Evolutionary conservation across 2,329 filamentous ascomycete species (phyloP).

Genomic region (Trichoderma arundinaceum): DNA sequence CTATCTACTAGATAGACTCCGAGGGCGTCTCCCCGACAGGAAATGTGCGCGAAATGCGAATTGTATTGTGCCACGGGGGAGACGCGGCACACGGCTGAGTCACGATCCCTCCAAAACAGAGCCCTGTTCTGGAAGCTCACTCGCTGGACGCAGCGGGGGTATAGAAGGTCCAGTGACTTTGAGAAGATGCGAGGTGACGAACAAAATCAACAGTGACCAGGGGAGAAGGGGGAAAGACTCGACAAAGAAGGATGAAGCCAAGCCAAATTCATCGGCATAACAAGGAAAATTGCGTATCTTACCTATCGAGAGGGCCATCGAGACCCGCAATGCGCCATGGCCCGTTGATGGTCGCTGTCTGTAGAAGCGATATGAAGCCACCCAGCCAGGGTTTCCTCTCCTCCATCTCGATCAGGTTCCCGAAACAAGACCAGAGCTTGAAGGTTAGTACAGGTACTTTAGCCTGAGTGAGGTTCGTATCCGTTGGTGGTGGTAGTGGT

Average conservation of each 20-base stretch:
- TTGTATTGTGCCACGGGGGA: constrained; percentile 3
- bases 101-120: background rate
- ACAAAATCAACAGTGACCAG: constrained; percentile 39
- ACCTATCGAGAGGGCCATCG: constrained; percentile 88
- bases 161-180: constrained; percentile 53
- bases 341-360: constrained; percentile 74
- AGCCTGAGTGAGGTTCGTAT: constrained; percentile 19
- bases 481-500: constrained; percentile 8
- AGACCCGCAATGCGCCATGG: constrained; percentile 76
- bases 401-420: constrained; percentile 74
- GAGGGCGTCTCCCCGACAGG: constrained; percentile 18
- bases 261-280: constrained; percentile 4
- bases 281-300: constrained; percentile 50
- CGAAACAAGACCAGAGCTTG: constrained; percentile 75
- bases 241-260: constrained; percentile 32
- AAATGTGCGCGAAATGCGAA: constrained; percentile 6
- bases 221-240: constrained; percentile 33
- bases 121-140: constrained; percentile 27
- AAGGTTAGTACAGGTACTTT: constrained; percentile 76
- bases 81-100: constrained; percentile 13
- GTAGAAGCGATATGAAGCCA: constrained; percentile 75
- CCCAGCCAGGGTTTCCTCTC: constrained; percentile 89
- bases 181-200: constrained; percentile 49
- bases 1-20: constrained; percentile 31
- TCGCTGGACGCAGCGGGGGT: constrained; percentile 46